Evolutionary conservation across 2,329 filamentous ascomycete species (phyloP).

Genomic region (Cryphonectria japonica): DNA sequence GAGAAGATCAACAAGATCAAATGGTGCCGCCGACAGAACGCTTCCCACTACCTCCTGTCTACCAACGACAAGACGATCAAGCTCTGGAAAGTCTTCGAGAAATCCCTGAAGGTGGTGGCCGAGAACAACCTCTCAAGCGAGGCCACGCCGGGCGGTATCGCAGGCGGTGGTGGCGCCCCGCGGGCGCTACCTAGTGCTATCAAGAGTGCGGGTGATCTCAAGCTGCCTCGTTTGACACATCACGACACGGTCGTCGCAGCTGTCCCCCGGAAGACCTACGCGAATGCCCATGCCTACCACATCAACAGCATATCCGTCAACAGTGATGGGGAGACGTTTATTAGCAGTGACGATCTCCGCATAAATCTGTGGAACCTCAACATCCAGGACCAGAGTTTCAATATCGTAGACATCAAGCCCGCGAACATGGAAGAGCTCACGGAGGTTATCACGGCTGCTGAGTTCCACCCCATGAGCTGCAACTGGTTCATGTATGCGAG

Average conservation of each 20-base stretch:
- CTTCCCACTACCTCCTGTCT: conserved; percentile 95
- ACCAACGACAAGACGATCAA: conserved; percentile 99
- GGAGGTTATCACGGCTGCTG: conserved; percentile 96
- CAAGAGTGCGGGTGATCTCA: conserved; percentile 79
- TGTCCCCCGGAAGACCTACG: conserved; percentile 93
- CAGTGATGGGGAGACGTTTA: conserved; percentile 98
- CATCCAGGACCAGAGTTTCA: conserved; percentile 99
- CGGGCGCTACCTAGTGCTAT: conserved; percentile 77
- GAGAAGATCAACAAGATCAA: conserved; percentile 99
- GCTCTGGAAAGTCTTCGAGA: conserved; percentile 99
- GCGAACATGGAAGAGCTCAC: conserved; percentile 99
- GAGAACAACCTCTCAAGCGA: conserved; percentile 98
- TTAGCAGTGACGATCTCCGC: conserved; percentile 95
- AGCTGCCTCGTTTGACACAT: conserved; percentile 93
- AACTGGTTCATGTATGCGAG: conserved; percentile 99
- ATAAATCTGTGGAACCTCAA: conserved; percentile 99
- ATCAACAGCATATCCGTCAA: conserved; percentile 99
- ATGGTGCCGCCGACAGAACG: conserved; percentile 98
- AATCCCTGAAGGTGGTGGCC: conserved; percentile 97
- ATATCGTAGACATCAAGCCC: conserved; percentile 99
- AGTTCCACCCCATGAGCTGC: conserved; percentile 96
- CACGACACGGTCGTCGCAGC: conserved; percentile 98
- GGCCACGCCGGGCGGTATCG: conserved; percentile 74
- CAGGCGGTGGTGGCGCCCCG: conserved; percentile 77
- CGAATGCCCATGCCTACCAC: conserved; percentile 98